Percentiles rank a stretch among this genome's conserved stretches.
These are phyloP conservation scores for Limtongia smithiae DNA, from an alignment of 805 yeast genomes.

Conservation along the genomic window DNA sequence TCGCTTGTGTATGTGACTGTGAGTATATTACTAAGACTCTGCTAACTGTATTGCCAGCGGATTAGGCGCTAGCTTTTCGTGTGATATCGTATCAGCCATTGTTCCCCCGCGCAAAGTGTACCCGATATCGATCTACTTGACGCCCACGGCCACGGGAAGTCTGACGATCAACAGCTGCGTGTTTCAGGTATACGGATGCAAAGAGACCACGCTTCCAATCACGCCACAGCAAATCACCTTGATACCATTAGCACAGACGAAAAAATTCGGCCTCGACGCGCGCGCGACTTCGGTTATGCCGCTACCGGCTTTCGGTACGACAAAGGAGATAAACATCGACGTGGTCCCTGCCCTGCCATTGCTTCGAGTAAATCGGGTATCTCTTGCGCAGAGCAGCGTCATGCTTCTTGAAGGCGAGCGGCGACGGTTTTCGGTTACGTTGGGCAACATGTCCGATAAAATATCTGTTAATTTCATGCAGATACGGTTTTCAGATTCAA, in stretches of 20 bases:
- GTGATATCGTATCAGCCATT: constrained; percentile 18
- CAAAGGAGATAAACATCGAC: constrained; percentile 35
- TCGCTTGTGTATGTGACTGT: constrained; percentile 40
- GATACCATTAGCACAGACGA: not conserved
- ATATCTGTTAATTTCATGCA: constrained; percentile 55
- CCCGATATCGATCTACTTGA: constrained; percentile 22
- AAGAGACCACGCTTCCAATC: constrained; percentile 39
- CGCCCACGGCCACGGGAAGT: constrained; percentile 41
- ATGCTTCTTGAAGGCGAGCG: constrained; percentile 80
- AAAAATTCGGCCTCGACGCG: constrained; percentile 15
- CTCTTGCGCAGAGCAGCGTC: constrained; percentile 53
- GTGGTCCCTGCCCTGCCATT: constrained; percentile 57
- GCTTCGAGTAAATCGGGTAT: constrained; percentile 35
- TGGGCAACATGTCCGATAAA: constrained; percentile 54
- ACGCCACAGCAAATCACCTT: constrained; percentile 3
- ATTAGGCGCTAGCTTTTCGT: constrained; percentile 25
- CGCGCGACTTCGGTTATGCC: constrained; percentile 7
- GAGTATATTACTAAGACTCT: no score
- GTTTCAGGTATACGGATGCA: constrained; percentile 52
- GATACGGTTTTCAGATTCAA: constrained; percentile 68
- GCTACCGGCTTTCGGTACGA: not conserved
- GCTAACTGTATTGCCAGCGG: no score
- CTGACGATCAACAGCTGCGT: constrained; percentile 50
- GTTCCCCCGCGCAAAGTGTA: constrained; percentile 22
- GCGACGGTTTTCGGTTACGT: constrained; percentile 46